Percentiles rank a stretch among this genome's conserved stretches.
Conservation (phyloP, 108 stramenopile species). For the Schizochytrium sp. region DNA sequence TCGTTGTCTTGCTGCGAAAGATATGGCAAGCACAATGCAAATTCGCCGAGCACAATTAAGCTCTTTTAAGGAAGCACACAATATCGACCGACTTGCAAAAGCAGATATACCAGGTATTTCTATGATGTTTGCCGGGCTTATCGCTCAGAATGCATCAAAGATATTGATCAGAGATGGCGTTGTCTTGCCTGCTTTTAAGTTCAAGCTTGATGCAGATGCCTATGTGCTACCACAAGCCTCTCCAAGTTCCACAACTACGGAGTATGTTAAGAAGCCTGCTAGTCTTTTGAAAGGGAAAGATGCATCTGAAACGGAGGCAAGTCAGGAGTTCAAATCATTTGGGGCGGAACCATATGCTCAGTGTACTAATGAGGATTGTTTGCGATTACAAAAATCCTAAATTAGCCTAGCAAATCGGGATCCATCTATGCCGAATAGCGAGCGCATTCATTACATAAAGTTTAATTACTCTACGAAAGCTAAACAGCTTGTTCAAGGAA, state of each 20-base stretch:
- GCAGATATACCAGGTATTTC: background rate
- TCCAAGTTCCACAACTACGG: too few species aligned
- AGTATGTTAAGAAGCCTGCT: background rate
- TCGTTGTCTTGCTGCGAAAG: conserved; percentile 39
- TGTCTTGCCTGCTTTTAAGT: conserved; percentile 35
- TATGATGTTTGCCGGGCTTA: conserved; percentile 27
- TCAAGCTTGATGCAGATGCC: background rate
- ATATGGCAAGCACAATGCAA: conserved; percentile 40
- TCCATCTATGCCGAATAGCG: too few species aligned
- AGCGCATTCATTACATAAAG: background rate
- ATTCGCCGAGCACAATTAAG: background rate
- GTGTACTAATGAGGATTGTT: background rate
- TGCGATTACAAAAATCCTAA: background rate
- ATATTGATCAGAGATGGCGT: background rate
- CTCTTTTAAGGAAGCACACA: background rate
- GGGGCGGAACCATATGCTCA: conserved; percentile 4
- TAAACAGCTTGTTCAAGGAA: too few species aligned
- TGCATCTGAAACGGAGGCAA: background rate
- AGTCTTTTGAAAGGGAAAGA: background rate
- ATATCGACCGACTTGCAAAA: background rate
- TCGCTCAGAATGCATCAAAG: conserved; percentile 28
- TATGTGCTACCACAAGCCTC: background rate
- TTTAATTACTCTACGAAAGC: background rate
- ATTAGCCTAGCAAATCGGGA: too few species aligned
- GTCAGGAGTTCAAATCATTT: conserved; percentile 27